Evolutionary conservation across 2,329 filamentous ascomycete species (phyloP).

Genomic region (Pseudovirgaria hyperparasitica): DNA sequence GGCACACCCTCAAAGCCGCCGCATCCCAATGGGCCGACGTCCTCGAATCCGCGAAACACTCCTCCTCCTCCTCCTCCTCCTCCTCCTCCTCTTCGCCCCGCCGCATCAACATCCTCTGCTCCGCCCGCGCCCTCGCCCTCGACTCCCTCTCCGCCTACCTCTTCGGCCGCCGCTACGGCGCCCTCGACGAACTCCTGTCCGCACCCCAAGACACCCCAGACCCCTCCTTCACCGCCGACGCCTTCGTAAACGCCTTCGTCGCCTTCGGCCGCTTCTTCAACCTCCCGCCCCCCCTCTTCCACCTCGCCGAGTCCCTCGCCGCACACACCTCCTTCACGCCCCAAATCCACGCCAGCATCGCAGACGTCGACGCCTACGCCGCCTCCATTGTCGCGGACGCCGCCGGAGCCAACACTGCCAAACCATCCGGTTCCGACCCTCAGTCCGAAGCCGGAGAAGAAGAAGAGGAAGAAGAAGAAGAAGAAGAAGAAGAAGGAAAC

Average conservation of each 20-base stretch:
- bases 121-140: slow-evolving; percentile 37
- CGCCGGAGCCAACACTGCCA: slow-evolving; percentile 4
- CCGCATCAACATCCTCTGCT: slow-evolving; percentile 37
- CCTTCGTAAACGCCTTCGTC: slow-evolving; percentile 43
- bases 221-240: slow-evolving; percentile 29
- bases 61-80: slow-evolving; percentile 11
- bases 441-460: neutral
- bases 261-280: slow-evolving; percentile 43
- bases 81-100: too few relatives aligned
- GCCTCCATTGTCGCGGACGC: slow-evolving; percentile 24
- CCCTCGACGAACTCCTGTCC: slow-evolving; percentile 24
- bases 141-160: slow-evolving; percentile 43
- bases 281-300: slow-evolving; percentile 31
- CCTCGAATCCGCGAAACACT: slow-evolving; percentile 21
- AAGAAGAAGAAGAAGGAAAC: slow-evolving; percentile 15
- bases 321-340: slow-evolving; percentile 22
- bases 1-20: slow-evolving; percentile 26
- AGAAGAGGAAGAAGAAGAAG: slow-evolving; percentile 1
- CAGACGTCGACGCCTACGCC: slow-evolving; percentile 32
- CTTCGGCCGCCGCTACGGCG: slow-evolving; percentile 39
- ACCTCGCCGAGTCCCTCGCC: slow-evolving; percentile 24
- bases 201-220: too few relatives aligned
- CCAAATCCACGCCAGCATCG: slow-evolving; percentile 21
- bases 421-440: too few relatives aligned
- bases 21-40: slow-evolving; percentile 30